Evolutionary conservation across 208 protist species (phyloP), one percentile per base, ranked within the genome.

Genomic region (Acanthamoeba quina): DNA sequence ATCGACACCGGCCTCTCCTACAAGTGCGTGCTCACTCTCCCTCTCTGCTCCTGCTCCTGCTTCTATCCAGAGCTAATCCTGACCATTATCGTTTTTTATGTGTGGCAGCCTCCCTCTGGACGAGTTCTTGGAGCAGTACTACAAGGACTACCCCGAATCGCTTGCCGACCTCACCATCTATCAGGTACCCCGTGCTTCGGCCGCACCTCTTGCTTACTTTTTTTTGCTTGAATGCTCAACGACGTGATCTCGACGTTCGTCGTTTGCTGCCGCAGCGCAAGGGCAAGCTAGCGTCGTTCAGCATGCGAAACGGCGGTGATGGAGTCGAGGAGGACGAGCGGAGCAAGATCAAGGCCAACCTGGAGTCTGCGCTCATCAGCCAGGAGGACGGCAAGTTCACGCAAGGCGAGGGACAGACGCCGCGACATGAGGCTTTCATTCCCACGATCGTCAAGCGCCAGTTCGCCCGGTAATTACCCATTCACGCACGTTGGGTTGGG

Each of bases 281-380:
- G 34, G 78, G 78, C 44, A 86, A 86, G 78, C 34, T 86, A 49
- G 78, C 78, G 15, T 86, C 78, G n/a, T 86, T 86, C 78, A 86
- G 78, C 78, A 86, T 86, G 24, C 78, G 78, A n/a, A 86, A 86
- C 13, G 26, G 29, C 10, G 6, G 15, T 24, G 78, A 86, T 62
- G 78, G 78, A 4, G 78, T 34, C 24, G 78, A 62, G 49, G 49
- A 41, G 3, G n/a, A 86, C 49, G 78, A 86, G 13, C 78, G 34
- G 11, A 62, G 49, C 52, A 86, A 86, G 78, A n/a, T 86, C 49
- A 86, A 86, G 49, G 49, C 78, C 49, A 56, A 62, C n/a, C 78
- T 86, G 15, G 78, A 86, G 26, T 41, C 49, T 15, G 78, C 78
- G 19, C 78, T 86, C 44, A 86, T 86, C 78, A 29, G 49, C 21